A percentile compares a stretch with the other conserved stretches of the same genome.
Conservation (phyloP, 352 stramenopile genomes). For the Globisporangium radiosum region DNA sequence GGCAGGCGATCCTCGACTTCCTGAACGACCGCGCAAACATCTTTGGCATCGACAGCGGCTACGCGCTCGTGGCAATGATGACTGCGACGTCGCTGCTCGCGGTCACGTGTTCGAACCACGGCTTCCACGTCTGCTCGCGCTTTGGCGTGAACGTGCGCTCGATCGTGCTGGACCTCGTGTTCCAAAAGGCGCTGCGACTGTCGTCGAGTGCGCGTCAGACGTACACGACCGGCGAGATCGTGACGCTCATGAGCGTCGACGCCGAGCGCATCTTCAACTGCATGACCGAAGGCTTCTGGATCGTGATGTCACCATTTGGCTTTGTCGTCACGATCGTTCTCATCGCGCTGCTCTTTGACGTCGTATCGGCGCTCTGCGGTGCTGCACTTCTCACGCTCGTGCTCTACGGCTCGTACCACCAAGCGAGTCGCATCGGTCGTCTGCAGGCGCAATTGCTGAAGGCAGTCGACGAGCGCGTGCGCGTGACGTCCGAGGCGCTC, state of each 20-base stretch:
- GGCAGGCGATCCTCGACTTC: neutral
- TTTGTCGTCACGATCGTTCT: slow-evolving; percentile 14
- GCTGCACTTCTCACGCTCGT: slow-evolving; percentile 3
- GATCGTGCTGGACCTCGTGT: slow-evolving; percentile 19
- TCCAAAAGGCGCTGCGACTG: slow-evolving; percentile 17
- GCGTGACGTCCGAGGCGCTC: slow-evolving; percentile 37
- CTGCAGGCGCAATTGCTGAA: slow-evolving; percentile 6
- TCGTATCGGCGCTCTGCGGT: slow-evolving; percentile 3
- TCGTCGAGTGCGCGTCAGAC: slow-evolving; percentile 13
- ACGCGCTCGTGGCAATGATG: slow-evolving; percentile 20
- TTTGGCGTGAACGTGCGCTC: slow-evolving; percentile 17
- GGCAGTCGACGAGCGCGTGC: slow-evolving; percentile 6
- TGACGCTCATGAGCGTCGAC: slow-evolving; percentile 23
- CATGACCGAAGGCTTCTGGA: slow-evolving; percentile 5
- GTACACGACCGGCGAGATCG: slow-evolving; percentile 19
- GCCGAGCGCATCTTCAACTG: slow-evolving; percentile 20
- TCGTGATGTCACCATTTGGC: slow-evolving; percentile 9
- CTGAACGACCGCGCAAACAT: neutral
- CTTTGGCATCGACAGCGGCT: slow-evolving; percentile 1
- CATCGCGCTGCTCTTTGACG: slow-evolving; percentile 13
- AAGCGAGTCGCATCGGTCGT: slow-evolving; percentile 1
- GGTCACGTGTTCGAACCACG: slow-evolving; percentile 16
- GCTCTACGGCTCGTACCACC: neutral
- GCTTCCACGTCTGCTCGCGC: slow-evolving; percentile 16
- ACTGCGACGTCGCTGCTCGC: slow-evolving; percentile 12